These are phyloP conservation scores for Pichia paraexigua DNA, from an alignment of 805 yeast genomes.

Conservation along the genomic window DNA sequence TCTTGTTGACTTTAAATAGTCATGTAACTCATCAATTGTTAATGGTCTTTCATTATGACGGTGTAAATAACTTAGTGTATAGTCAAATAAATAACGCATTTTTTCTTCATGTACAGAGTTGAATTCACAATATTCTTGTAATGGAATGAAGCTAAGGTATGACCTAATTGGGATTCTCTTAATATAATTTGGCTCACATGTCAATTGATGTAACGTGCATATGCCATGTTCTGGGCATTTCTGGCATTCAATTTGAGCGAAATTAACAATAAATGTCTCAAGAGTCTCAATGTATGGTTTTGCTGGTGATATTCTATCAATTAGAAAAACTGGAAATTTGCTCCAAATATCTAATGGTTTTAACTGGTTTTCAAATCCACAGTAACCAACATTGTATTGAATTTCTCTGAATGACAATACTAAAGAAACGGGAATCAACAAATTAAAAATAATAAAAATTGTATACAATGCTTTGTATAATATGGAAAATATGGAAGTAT, in stretches of 20 bases:
- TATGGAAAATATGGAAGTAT: neutral
- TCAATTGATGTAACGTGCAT: constrained; percentile 54
- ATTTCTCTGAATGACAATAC: constrained; percentile 57
- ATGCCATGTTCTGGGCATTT: constrained; percentile 77
- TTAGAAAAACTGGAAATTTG: constrained; percentile 15
- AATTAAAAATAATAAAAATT: neutral
- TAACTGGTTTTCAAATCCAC: constrained; percentile 36
- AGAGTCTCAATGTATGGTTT: constrained; percentile 26
- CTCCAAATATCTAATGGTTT: constrained; percentile 2
- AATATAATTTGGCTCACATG: constrained; percentile 64
- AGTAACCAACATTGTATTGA: constrained; percentile 57
- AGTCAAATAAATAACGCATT: constrained; percentile 55
- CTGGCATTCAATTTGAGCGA: constrained; percentile 37
- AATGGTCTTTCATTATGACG: constrained; percentile 52
- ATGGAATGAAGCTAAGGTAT: constrained; percentile 50
- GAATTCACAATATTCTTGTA: constrained; percentile 59
- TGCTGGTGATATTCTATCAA: constrained; percentile 3
- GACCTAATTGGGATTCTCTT: constrained; percentile 45
- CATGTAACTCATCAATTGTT: constrained; percentile 65
- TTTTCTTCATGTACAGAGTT: constrained; percentile 67
- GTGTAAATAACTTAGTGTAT: constrained; percentile 59
- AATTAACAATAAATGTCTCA: constrained; percentile 46
- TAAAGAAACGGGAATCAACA: constrained; percentile 5
- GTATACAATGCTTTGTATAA: neutral
- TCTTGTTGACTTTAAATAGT: constrained; percentile 50